Percentiles rank a stretch among this genome's conserved stretches.
These are phyloP conservation scores for Mycena haematopus DNA, from an alignment of 768 basidiomycete genomes.

Conservation along the genomic window DNA sequence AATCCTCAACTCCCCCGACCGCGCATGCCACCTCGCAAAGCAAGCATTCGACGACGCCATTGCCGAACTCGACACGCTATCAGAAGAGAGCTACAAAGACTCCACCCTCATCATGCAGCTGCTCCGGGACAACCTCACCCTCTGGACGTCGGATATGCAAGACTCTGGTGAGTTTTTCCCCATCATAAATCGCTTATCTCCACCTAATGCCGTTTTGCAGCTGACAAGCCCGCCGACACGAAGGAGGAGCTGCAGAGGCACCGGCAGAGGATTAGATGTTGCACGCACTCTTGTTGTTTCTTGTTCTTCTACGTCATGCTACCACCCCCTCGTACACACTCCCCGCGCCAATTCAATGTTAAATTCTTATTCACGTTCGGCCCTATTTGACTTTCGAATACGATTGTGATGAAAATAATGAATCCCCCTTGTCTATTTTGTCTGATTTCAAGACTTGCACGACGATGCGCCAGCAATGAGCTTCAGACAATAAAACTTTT, in stretches of 20 bases:
- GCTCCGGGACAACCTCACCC: slow-evolving; percentile 94
- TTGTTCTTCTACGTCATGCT: slow-evolving; percentile 36
- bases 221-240: slow-evolving; percentile 72
- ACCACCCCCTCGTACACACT: slow-evolving; percentile 34
- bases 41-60: slow-evolving; percentile 99
- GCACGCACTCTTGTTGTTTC: slow-evolving; percentile 27
- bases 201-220: slow-evolving; percentile 34
- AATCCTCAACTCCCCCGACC: slow-evolving; percentile 98
- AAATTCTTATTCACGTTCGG: slow-evolving; percentile 23
- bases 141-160: slow-evolving; percentile 99
- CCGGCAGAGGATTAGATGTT: slow-evolving; percentile 69
- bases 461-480: neutral
- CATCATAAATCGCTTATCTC: neutral
- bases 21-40: slow-evolving; percentile 98
- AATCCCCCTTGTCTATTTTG: slow-evolving; percentile 10
- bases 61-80: slow-evolving; percentile 97
- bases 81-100: slow-evolving; percentile 99
- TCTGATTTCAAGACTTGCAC: neutral
- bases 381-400: slow-evolving; percentile 2
- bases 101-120: slow-evolving; percentile 98
- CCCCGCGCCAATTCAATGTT: slow-evolving; percentile 22
- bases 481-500: slow-evolving; percentile 10
- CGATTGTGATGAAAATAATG: slow-evolving; percentile 31
- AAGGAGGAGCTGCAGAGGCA: slow-evolving; percentile 73
- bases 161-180: slow-evolving; percentile 69